Conservation (phyloP, 2,329 filamentous ascomycete genomes). For the Aspergillus caelatus region DNA sequence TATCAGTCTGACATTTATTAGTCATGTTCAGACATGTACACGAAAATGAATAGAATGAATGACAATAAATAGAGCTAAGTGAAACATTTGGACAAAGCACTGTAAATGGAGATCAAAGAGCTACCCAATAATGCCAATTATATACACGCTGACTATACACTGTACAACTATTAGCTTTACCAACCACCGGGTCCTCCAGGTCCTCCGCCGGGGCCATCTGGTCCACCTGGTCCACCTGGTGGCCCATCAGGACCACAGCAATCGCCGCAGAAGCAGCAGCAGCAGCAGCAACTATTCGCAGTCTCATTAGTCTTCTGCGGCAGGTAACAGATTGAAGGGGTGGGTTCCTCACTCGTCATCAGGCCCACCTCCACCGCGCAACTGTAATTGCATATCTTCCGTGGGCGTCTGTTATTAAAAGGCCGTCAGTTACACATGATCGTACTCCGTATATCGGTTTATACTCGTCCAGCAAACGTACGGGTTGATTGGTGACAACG, state of each 20-base stretch:
- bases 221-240: conserved; percentile 1
- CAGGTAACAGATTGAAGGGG: background rate
- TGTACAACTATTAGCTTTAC: background rate
- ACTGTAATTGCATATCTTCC: background rate
- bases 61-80: too few species aligned
- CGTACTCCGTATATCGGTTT: background rate
- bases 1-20: too few species aligned
- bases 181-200: conserved; percentile 10
- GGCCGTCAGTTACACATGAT: background rate
- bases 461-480: background rate
- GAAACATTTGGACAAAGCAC: too few species aligned
- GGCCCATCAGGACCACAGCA: conserved; percentile 10
- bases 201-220: conserved; percentile 1
- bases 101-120: too few species aligned
- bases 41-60: too few species aligned
- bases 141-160: background rate
- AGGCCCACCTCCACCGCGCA: conserved; percentile 12
- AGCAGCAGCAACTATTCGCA: conserved; percentile 8
- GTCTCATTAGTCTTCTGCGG: background rate
- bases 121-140: background rate
- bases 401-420: background rate
- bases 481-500: conserved; percentile 7
- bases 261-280: conserved; percentile 10
- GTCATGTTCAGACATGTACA: too few species aligned
- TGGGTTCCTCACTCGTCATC: conserved; percentile 9